Evolutionary conservation across 345 rosid genomes (phyloP), one percentile per base, ranked within the genome.

Genomic region (Dovyalis caffra): DNA sequence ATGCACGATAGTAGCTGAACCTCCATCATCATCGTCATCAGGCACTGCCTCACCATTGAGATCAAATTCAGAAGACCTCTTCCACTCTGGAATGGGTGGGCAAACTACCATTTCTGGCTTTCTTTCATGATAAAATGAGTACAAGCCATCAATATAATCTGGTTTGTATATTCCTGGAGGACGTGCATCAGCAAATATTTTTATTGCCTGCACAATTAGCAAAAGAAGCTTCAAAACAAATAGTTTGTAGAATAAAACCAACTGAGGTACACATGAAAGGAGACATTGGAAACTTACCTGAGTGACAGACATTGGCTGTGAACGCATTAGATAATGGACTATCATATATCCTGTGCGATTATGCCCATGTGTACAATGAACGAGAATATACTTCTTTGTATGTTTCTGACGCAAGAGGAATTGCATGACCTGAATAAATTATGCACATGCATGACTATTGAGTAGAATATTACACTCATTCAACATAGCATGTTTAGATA

Each of bases 321-420:
- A 83, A 26, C 99, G 95, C 98, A 96, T 90, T 56, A 96, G 91
- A 85, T 88, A 93, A 80, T 96, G 98, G 33, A 92, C 88, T 57
- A 93, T 90, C 99, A 96, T 96, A 80, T 86, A 96, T 73, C 99
- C 98, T 18, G 99, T 96, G 38, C 99, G 97, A 69, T 96, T 93
- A 81, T 92, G 97, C 40, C 99, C 99, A 82, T 96, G 99, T 3
- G 99, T 96, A 81, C 99, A 96, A 80, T 96, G 99, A 76, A 96
- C 99, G 40, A 96, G 92, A 67, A 96, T 83, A 80, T 80, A 85
- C 84, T 90, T 90, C 87, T 92, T 96, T n/a, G 92, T 49, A 69
- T 77, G 89, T 81, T 90, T 95, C 81, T 90, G 97, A 73, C 88
- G 91, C 69, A 53, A 47, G 37, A 91, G 73, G 73, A 95, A 95